These are phyloP conservation scores for Tolypocladium cylindrosporum DNA, from an alignment of 2,329 filamentous ascomycete genomes.

Conservation along the genomic window DNA sequence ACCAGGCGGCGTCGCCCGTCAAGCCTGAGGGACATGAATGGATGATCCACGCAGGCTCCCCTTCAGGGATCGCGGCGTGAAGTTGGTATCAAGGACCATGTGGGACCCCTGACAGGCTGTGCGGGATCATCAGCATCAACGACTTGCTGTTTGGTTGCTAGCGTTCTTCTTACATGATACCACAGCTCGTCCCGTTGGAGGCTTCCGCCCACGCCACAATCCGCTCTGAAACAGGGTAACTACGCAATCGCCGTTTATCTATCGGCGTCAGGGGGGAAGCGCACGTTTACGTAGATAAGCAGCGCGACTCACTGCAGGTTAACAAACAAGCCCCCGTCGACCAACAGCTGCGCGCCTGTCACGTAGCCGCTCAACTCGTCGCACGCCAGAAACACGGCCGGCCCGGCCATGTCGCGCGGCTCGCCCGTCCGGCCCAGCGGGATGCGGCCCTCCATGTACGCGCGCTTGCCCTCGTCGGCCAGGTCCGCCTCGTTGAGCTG, in stretches of 20 bases:
- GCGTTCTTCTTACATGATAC: not conserved
- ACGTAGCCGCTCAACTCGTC: conserved; percentile 72
- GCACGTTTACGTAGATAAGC: not conserved
- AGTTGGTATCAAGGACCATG: not conserved
- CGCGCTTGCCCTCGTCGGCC: conserved; percentile 58
- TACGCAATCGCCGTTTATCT: not conserved
- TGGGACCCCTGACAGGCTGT: not conserved
- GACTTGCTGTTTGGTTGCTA: not conserved
- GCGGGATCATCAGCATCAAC: not conserved
- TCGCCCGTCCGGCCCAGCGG: conserved; percentile 66
- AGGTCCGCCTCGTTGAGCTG: conserved; percentile 79
- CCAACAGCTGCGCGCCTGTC: conserved; percentile 71
- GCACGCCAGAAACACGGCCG: conserved; percentile 75
- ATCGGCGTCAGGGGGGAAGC: too few species aligned
- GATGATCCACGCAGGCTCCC: not conserved
- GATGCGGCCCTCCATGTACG: conserved; percentile 73
- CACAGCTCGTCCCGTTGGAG: not conserved
- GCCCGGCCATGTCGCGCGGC: conserved; percentile 68
- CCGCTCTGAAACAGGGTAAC: not conserved
- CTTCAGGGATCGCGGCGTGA: too few species aligned
- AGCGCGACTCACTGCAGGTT: conserved; percentile 59
- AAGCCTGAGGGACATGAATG: not conserved
- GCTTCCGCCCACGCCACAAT: not conserved
- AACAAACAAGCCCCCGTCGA: conserved; percentile 84
- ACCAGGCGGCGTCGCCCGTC: not conserved